Base-by-base conservation (phyloP, 768 basidiomycete species). In the Lentinula guzmanii region DNA sequence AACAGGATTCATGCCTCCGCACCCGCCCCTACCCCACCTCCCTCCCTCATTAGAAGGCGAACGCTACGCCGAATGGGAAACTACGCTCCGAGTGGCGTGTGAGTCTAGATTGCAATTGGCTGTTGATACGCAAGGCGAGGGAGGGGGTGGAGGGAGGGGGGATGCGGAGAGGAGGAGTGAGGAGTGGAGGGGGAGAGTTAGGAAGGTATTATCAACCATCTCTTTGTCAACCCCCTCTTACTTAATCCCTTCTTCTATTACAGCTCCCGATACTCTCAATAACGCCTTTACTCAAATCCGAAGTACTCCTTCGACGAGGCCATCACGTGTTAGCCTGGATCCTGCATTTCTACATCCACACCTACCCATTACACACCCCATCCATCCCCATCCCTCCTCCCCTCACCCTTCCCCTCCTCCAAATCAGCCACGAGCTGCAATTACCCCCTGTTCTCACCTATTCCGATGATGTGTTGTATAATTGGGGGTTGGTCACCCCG, bases 401-500 rank as follows among this genome's bases (percentile, higher is more conserved):
- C 0, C 73, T 98, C 57, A 80, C 90, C 8, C 71, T 93, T 5
- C 95, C 95, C 1, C 82, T 93, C 37, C 78, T 94, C 18, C 79
- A 84, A 60, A 81, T 93, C 15, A 90, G 84, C 24, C 1, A 24
- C 24, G 24, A 24, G 24, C 24, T 97, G 9, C 86, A 90, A 59
- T 75, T 97, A 1, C 95, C 95, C 0, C 93, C 95, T 0, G 78
- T 96, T 43, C 79, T 94, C 61, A 97, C 94, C 3, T 97, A 94
- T 70, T 88, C 94, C 9, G 94, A 96, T 70, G 89, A 88, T 33
- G 94, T 97, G 6, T 81, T 97, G 21, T 97, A 94, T 75, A 96
- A 96, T 70, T 91, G 89, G 87, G 61, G 69, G 62, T 77, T 71
- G 57, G 71, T 62, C 73, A 5, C 28, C 24, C 31, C 56, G 65